Percentiles rank a stretch among this genome's conserved stretches.
phyloP scores from a whole-genome alignment of 2,329 filamentous ascomycete species.

The Penicillium thymicola region DNA sequence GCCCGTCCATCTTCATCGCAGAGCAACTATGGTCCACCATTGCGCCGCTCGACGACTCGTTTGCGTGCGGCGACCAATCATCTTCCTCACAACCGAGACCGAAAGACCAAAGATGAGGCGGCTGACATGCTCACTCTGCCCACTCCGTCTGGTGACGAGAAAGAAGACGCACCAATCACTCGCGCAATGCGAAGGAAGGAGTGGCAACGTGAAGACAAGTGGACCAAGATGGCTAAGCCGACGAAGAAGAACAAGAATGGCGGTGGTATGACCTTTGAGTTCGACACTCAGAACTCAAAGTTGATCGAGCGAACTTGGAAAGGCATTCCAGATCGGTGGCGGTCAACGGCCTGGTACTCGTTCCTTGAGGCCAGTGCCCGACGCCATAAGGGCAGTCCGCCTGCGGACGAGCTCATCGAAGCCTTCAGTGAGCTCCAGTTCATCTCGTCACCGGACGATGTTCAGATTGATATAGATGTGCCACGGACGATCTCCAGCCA shows the following conservation, averaged over 20 bases:
- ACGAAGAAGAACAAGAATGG: conserved; percentile 47
- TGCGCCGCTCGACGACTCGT: conserved; percentile 40
- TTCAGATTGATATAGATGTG: conserved; percentile 96
- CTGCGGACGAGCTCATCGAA: conserved; percentile 68
- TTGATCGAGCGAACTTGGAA: conserved; percentile 94
- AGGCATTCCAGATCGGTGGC: conserved; percentile 94
- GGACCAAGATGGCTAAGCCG: conserved; percentile 62
- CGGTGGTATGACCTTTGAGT: conserved; percentile 67
- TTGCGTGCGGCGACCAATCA: conserved; percentile 54
- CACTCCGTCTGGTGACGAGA: conserved; percentile 47
- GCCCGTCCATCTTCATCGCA: conserved; percentile 46
- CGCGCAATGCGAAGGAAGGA: conserved; percentile 56
- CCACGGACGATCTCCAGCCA: conserved; percentile 91
- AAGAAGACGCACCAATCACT: conserved; percentile 49
- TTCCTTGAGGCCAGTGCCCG: conserved; percentile 78
- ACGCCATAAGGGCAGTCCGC: conserved; percentile 57
- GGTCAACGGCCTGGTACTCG: conserved; percentile 88
- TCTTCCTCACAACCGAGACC: conserved; percentile 53
- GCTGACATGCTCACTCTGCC: conserved; percentile 64
- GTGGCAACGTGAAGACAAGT: conserved; percentile 62
- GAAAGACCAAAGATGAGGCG: conserved; percentile 57
- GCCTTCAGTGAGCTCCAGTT: conserved; percentile 71
- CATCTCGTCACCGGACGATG: conserved; percentile 78
- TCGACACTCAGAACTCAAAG: conserved; percentile 78
- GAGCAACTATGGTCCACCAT: conserved; percentile 43